Percentiles rank a stretch among this genome's conserved stretches.
These are phyloP conservation scores for Pythium utonaiense DNA, from an alignment of 352 stramenopile genomes.

Conservation along the genomic window DNA sequence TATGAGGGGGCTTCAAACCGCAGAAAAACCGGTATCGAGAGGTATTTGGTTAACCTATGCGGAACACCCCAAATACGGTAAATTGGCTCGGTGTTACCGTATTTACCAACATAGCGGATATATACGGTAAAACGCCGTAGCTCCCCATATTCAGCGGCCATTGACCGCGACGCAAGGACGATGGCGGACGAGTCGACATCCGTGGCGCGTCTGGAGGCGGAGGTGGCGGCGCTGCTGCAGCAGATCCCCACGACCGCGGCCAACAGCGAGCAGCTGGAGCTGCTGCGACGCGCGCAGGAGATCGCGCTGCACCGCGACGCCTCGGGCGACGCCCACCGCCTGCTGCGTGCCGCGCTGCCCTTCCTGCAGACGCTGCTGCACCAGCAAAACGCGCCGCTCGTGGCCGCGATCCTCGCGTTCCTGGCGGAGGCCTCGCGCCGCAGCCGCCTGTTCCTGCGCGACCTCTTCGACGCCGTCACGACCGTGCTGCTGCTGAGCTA, in stretches of 20 bases:
- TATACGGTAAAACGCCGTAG: no score
- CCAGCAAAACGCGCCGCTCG: conserved; percentile 58
- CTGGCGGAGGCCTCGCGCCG: conserved; percentile 31
- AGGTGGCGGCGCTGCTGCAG: conserved; percentile 54
- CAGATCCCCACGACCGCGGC: conserved; percentile 32
- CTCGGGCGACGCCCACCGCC: conserved; percentile 30
- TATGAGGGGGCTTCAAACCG: conserved; percentile 17
- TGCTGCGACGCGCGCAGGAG: conserved; percentile 67
- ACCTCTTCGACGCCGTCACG: conserved; percentile 51
- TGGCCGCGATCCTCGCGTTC: conserved; percentile 49
- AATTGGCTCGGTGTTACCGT: no score
- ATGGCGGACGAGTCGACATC: conserved; percentile 25
- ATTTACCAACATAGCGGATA: no score
- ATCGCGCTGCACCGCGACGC: conserved; percentile 55
- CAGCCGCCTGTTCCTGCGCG: conserved; percentile 21
- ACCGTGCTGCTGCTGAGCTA: conserved; percentile 66
- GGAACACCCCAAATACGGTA: neutral
- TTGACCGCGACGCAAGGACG: no score
- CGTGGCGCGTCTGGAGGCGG: conserved; percentile 26
- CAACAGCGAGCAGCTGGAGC: conserved; percentile 51
- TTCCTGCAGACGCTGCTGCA: conserved; percentile 48
- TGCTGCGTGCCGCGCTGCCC: conserved; percentile 41
- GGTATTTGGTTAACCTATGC: conserved; percentile 13
- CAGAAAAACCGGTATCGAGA: conserved; percentile 3
- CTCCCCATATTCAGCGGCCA: no score